Percentiles rank a stretch among this genome's conserved stretches.
Conservation (phyloP, 2,329 filamentous ascomycete species). For the Trichophaea hybrida region DNA sequence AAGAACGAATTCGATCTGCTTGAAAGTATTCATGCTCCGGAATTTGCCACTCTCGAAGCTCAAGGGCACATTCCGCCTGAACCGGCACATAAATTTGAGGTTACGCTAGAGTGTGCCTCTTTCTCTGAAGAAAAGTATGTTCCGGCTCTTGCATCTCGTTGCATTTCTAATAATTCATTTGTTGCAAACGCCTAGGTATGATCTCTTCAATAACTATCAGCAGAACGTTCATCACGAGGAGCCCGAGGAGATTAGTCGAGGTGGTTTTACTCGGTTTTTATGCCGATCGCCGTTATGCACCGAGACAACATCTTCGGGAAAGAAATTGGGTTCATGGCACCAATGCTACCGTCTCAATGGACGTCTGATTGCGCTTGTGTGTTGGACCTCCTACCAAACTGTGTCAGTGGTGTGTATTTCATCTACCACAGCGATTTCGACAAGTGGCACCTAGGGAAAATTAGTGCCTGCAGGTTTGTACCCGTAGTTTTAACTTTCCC, state of each 20-base stretch:
- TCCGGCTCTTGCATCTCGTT: background rate
- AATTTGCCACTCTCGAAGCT: conserved; percentile 39
- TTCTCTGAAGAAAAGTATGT: conserved; percentile 63
- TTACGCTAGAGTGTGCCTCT: conserved; percentile 54
- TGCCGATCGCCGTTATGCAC: conserved; percentile 51
- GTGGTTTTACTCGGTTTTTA: conserved; percentile 56
- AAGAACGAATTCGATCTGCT: conserved; percentile 53
- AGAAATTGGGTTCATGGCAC: conserved; percentile 57
- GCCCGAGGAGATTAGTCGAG: conserved; percentile 42
- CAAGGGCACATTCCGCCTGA: conserved; percentile 38
- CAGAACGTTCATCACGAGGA: conserved; percentile 55
- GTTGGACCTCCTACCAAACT: conserved; percentile 60
- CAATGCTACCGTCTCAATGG: conserved; percentile 72
- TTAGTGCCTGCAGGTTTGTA: conserved; percentile 40
- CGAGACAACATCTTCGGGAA: conserved; percentile 38
- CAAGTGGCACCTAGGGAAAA: conserved; percentile 55
- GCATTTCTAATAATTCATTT: background rate
- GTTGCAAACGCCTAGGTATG: conserved; percentile 26
- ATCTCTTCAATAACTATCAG: conserved; percentile 62
- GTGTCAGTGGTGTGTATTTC: conserved; percentile 71
- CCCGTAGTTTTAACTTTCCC: background rate
- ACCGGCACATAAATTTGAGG: conserved; percentile 52
- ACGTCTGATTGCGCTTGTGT: conserved; percentile 59
- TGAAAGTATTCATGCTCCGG: conserved; percentile 55
- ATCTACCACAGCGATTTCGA: conserved; percentile 64